A percentile compares a stretch with the other conserved stretches of the same genome.
Conservation (phyloP, 257 asterid genomes). For the Solanum pinnatisectum region DNA sequence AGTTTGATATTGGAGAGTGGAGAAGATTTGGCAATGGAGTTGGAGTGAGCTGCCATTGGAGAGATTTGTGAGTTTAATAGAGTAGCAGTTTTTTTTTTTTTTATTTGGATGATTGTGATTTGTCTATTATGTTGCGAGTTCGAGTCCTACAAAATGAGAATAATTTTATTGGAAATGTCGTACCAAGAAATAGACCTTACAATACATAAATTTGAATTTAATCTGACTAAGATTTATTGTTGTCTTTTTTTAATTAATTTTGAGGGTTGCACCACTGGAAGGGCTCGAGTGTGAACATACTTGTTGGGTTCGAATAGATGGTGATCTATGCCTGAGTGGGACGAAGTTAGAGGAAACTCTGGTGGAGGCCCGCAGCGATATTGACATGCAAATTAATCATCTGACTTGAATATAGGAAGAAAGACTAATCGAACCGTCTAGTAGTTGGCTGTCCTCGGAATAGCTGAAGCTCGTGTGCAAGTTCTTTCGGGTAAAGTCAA, state of each 20-base stretch:
- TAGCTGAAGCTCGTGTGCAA: neutral
- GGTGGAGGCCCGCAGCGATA: slow-evolving; percentile 53
- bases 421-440: neutral
- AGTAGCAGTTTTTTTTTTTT: neutral
- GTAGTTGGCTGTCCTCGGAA: rapidly evolving
- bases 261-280: neutral
- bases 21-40: neutral
- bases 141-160: neutral
- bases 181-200: neutral
- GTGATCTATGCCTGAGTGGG: slow-evolving; percentile 18
- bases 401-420: neutral
- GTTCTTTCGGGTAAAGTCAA: neutral
- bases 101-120: neutral
- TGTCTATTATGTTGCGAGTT: rapidly evolving
- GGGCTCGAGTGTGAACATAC: neutral
- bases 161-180: neutral
- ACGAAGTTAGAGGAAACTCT: slow-evolving; percentile 50
- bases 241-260: too few relatives aligned
- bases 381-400: slow-evolving; percentile 22
- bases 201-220: neutral
- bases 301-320: neutral
- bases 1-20: neutral
- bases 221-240: too few relatives aligned
- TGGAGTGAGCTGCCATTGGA: neutral
- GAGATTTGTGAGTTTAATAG: neutral